These are phyloP conservation scores for Mortierella sp. DNA, from an alignment of 371 early-diverging fungal species.

Conservation along the genomic window DNA sequence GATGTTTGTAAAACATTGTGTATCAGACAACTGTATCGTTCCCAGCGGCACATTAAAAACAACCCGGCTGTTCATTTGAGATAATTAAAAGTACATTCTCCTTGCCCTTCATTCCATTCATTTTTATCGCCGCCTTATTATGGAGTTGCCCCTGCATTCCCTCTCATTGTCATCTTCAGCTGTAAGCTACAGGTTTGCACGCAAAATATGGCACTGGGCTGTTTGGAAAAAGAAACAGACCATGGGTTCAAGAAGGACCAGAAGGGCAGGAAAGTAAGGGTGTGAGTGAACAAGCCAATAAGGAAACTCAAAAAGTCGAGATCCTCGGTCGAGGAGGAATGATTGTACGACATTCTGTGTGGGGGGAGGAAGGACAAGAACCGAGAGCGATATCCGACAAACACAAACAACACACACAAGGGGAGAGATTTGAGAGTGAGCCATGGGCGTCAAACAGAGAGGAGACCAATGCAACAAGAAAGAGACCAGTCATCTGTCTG, in stretches of 20 bases:
- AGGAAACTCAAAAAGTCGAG: not conserved
- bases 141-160: not conserved
- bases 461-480: not conserved
- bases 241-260: not conserved
- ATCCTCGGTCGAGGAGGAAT: not conserved
- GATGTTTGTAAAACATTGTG: not conserved
- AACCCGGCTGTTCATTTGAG: not conserved
- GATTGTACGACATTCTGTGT: slow-evolving; percentile 10
- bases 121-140: not conserved
- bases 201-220: not conserved
- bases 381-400: slow-evolving; percentile 5
- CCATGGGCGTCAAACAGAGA: not conserved
- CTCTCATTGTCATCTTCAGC: not conserved
- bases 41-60: not conserved
- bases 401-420: not conserved
- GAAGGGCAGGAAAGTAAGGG: not conserved
- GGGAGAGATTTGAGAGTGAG: not conserved
- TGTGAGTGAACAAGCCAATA: not conserved
- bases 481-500: not conserved
- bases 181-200: not conserved
- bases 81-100: not conserved
- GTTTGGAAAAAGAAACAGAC: not conserved
- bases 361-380: not conserved
- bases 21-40: not conserved
- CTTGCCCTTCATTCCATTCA: not conserved